These are phyloP conservation scores for Nitzschia putrida DNA, from an alignment of 108 stramenopile genomes.

Conservation along the genomic window DNA sequence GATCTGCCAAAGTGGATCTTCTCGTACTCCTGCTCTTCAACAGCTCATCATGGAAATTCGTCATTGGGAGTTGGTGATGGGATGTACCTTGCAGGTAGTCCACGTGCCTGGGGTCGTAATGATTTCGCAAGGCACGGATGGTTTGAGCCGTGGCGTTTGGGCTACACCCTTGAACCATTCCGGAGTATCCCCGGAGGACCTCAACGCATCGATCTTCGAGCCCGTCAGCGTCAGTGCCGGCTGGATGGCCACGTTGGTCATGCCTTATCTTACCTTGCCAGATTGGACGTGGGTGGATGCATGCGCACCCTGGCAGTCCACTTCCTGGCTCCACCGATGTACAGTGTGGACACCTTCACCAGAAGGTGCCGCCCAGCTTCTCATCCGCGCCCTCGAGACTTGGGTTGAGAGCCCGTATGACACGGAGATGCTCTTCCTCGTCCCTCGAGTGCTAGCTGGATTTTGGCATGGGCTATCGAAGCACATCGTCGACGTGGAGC, in stretches of 20 bases:
- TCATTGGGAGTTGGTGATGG: background rate
- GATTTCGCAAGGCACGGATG: background rate
- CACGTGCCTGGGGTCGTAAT: background rate
- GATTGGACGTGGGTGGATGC: too few species aligned
- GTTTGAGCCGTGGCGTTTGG: background rate
- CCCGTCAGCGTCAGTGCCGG: too few species aligned
- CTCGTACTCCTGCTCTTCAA: background rate
- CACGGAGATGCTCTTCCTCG: background rate
- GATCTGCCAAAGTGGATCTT: background rate
- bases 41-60: background rate
- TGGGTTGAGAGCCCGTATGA: background rate
- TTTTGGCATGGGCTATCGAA: background rate
- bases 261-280: too few species aligned
- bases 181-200: background rate
- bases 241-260: too few species aligned
- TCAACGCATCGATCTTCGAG: background rate
- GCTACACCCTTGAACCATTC: background rate
- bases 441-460: background rate
- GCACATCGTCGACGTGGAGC: conserved; percentile 2
- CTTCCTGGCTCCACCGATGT: background rate
- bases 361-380: background rate
- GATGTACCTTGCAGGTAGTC: background rate
- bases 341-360: background rate
- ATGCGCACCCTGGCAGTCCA: background rate
- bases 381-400: background rate